Conservation (phyloP, 1,284 basidiomycete species). For the Baeospora myosura region DNA sequence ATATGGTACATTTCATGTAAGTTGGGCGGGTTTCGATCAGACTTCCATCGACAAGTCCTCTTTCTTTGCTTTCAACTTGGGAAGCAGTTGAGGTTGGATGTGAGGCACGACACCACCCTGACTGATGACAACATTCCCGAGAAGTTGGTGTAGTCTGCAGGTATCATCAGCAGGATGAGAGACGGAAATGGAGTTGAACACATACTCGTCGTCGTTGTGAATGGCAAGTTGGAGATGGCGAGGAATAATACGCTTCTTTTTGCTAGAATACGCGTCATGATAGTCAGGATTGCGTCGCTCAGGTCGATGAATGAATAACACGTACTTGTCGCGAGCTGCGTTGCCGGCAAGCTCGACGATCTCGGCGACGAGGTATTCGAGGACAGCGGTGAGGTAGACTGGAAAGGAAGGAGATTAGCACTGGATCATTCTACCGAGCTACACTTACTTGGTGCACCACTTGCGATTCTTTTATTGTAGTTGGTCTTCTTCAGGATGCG, state of each 20-base stretch:
- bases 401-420: slow-evolving; percentile 9
- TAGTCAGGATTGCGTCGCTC: too few species aligned
- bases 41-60: too few species aligned
- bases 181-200: slow-evolving; percentile 5
- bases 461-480: slow-evolving; percentile 47
- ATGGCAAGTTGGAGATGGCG: slow-evolving; percentile 87
- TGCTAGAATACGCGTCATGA: too few species aligned
- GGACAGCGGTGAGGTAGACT: slow-evolving; percentile 75
- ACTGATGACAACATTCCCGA: slow-evolving; percentile 83
- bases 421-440: not conserved
- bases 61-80: too few species aligned
- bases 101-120: slow-evolving; percentile 84
- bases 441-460: slow-evolving; percentile 69
- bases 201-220: slow-evolving; percentile 77
- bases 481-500: slow-evolving; percentile 49
- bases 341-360: slow-evolving; percentile 88
- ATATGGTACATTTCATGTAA: too few species aligned
- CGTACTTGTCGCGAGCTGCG: slow-evolving; percentile 65
- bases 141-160: slow-evolving; percentile 55
- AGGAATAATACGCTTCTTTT: slow-evolving; percentile 85
- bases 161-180: not conserved
- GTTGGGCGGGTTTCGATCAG: too few species aligned
- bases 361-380: slow-evolving; percentile 83
- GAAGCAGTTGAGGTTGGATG: slow-evolving; percentile 33
- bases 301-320: too few species aligned